Base-by-base conservation (phyloP, 1,284 basidiomycete species). In the Pseudozyma tsukubaensis region DNA sequence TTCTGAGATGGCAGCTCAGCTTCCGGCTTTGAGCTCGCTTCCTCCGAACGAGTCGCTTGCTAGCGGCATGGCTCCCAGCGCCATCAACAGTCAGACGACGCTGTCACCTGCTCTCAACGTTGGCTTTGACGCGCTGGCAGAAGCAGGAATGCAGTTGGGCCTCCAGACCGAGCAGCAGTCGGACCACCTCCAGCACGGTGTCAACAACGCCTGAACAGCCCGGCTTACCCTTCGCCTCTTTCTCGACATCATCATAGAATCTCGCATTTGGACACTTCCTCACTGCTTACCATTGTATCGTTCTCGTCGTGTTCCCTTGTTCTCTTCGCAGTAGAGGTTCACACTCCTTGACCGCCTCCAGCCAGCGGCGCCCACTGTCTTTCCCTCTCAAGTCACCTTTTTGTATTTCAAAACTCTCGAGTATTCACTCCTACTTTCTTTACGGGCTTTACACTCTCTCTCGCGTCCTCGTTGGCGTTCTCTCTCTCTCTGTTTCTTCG, bases 1-100 rank as follows among this genome's bases (percentile, higher is more conserved):
- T 7, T 58, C 44, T 11, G 77, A 80, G 24, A 78, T 80, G 54
- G 63, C 55, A 0, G 68, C 76, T 19, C 67, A 73, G 11, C 59
- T 78, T 11, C 76, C 78, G 2, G 54, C 62, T 1, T 29, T 79
- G 50, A 68, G 60, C 50, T 68, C 68, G 50, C 56, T 72, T 37
- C 60, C 64, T 24, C 63, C 60, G 6, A 60, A 55, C n/a, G 56
- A 66, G 42, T 51, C 68, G 19, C 16, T 54, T 32, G 49, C 67
- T 7, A 63, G 63, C 44, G 64, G 59, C n/a, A 40, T 75, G 56
- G 50, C 68, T 4, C 68, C 63, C 9, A 61, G 39, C 40, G 52
- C 50, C 2, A 43, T 50, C 32, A 54, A 50, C 11, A 43, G 52
- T 21, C 64, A 72, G 14, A 40, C 69, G 11, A 49, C 40, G 14